These are phyloP conservation scores for Penstemon newberryi DNA, from an alignment of 257 asterid species.

Conservation along the genomic window DNA sequence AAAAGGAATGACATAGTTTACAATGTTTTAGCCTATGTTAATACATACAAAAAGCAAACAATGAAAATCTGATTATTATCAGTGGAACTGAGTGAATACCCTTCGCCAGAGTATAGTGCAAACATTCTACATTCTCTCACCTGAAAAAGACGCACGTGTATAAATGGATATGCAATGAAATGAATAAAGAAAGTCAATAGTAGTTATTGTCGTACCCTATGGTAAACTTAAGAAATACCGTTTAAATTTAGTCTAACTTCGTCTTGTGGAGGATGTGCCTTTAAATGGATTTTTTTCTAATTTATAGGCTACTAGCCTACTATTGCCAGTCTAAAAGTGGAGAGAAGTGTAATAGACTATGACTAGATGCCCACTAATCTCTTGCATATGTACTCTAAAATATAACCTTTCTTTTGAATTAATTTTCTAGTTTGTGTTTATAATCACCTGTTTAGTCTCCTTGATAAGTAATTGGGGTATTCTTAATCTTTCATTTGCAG, in stretches of 20 bases:
- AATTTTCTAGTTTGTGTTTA: slow-evolving; percentile 10
- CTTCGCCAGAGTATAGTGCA: neutral
- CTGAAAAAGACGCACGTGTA: neutral
- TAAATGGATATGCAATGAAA: slow-evolving; percentile 4
- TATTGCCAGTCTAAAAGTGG: slow-evolving; percentile 2
- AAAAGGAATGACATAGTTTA: slow-evolving; percentile 9
- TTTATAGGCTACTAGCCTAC: neutral
- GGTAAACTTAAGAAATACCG: neutral
- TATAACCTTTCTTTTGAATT: slow-evolving; percentile 7
- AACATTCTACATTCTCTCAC: slow-evolving; percentile 8
- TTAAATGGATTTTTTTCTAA: slow-evolving; percentile 7
- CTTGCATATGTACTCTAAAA: neutral
- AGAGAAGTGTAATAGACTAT: neutral
- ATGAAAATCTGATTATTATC: neutral
- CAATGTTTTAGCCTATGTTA: neutral
- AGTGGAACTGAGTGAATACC: neutral
- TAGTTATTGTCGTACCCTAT: neutral
- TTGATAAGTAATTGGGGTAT: slow-evolving; percentile 18
- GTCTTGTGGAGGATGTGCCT: slow-evolving; percentile 9
- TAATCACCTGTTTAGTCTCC: slow-evolving; percentile 6
- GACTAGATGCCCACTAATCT: neutral
- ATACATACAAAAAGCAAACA: neutral
- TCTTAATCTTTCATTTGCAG: slow-evolving; percentile 41
- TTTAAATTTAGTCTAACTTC: neutral
- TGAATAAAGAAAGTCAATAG: neutral